Conservation (phyloP, 306 rosid genomes). For the Cucurbita moschata region DNA sequence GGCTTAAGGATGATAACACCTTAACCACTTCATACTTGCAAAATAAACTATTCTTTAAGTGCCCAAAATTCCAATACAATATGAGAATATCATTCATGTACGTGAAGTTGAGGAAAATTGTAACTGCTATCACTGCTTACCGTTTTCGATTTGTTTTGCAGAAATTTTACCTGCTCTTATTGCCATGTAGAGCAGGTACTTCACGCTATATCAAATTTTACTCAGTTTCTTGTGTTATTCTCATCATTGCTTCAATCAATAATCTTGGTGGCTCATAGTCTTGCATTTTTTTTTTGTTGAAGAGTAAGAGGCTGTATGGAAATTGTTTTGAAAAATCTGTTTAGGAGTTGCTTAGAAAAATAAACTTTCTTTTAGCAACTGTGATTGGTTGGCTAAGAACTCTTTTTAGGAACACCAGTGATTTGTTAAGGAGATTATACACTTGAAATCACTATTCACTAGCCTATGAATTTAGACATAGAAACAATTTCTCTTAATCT, state of each 20-base stretch:
- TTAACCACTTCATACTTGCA: background rate
- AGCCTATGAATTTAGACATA: no score
- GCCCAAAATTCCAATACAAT: background rate
- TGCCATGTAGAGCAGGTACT: conserved; percentile 83
- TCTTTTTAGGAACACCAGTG: no score
- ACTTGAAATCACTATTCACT: no score
- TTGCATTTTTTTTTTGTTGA: background rate
- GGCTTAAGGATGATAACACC: background rate
- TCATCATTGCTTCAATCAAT: background rate
- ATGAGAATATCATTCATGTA: background rate
- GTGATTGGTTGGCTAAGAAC: no score
- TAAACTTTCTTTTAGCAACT: background rate
- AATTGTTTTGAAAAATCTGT: background rate
- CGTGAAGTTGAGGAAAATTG: background rate
- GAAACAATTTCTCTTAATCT: no score
- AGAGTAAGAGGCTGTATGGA: background rate
- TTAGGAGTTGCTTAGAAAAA: background rate
- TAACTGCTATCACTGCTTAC: conserved; percentile 1
- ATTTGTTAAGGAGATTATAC: no score
- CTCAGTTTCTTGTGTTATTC: background rate
- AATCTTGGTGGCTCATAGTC: background rate
- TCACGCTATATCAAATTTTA: background rate
- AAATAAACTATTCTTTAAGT: background rate
- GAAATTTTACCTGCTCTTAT: conserved; percentile 67
- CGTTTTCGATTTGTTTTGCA: conserved; percentile 34